phyloP scores from a whole-genome alignment of 768 basidiomycete species.

The Mycena capillaripes region DNA sequence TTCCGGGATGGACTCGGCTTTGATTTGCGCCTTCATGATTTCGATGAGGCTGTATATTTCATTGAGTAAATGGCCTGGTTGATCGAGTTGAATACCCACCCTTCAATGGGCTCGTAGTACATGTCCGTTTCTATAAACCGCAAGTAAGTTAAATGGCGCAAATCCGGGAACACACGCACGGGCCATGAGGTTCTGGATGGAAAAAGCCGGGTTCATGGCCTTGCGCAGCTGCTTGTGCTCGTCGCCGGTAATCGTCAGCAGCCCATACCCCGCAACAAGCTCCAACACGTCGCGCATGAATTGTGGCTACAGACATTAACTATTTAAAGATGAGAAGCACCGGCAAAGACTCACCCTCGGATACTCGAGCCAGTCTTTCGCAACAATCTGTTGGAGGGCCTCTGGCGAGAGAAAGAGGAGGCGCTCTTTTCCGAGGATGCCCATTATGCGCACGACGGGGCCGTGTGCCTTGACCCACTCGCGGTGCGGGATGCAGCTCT shows the following conservation, averaged over 20 bases:
- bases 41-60: slow-evolving; percentile 50
- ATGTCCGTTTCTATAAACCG: slow-evolving; percentile 55
- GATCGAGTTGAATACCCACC: slow-evolving; percentile 42
- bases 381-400: slow-evolving; percentile 59
- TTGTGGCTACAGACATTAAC: slow-evolving; percentile 48
- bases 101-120: slow-evolving; percentile 63
- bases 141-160: not conserved
- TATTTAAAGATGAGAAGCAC: not conserved
- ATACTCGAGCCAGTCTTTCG: slow-evolving; percentile 61
- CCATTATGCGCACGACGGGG: slow-evolving; percentile 58
- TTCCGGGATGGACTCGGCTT: slow-evolving; percentile 37
- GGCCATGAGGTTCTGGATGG: slow-evolving; percentile 57
- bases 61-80: not conserved
- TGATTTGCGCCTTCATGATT: slow-evolving; percentile 51
- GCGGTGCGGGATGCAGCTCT: slow-evolving; percentile 59
- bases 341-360: slow-evolving; percentile 50
- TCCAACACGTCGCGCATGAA: slow-evolving; percentile 60
- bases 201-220: slow-evolving; percentile 67
- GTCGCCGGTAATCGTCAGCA: slow-evolving; percentile 63
- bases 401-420: slow-evolving; percentile 60
- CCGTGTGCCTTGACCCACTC: slow-evolving; percentile 63
- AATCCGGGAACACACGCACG: slow-evolving; percentile 43
- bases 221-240: slow-evolving; percentile 66
- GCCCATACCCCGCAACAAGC: slow-evolving; percentile 58
- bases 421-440: slow-evolving; percentile 61